Evolutionary conservation across 129 eudicot genomes (phyloP).

Genomic region (Smallanthus sonchifolius): DNA sequence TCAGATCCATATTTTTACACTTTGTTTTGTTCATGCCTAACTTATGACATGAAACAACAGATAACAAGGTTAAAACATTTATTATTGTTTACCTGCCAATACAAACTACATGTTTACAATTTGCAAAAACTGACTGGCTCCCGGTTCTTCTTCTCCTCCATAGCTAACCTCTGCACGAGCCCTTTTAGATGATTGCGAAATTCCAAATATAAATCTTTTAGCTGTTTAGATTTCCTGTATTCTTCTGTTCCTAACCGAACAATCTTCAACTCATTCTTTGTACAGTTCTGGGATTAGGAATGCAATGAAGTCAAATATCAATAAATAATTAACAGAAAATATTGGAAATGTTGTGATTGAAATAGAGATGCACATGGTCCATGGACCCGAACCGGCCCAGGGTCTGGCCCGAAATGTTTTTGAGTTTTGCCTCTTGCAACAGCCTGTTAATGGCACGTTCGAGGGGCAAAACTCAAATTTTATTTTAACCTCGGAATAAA

Average conservation of each 20-base stretch:
- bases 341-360: neutral
- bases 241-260: conserved; percentile 52
- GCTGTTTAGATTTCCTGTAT: conserved; percentile 43
- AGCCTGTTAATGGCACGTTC: neutral
- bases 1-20: neutral
- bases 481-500: neutral
- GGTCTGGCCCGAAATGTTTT: neutral
- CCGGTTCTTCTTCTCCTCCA: conserved; percentile 39
- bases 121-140: conserved; percentile 15
- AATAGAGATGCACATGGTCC: neutral
- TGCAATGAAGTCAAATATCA: conserved; percentile 17
- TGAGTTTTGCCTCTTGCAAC: neutral
- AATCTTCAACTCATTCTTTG: conserved; percentile 31
- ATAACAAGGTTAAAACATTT: neutral
- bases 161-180: conserved; percentile 41
- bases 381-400: neutral
- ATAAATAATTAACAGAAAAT: conserved; percentile 7
- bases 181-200: conserved; percentile 42
- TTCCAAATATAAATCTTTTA: conserved; percentile 42
- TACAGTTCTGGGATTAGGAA: conserved; percentile 9
- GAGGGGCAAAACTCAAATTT: neutral
- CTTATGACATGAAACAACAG: neutral
- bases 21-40: neutral
- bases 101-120: conserved; percentile 18
- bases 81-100: conserved; percentile 6